A percentile compares a stretch with the other conserved stretches of the same genome.
Conservation (phyloP, 805 yeast genomes). For the Cephaloascus albidus region DNA sequence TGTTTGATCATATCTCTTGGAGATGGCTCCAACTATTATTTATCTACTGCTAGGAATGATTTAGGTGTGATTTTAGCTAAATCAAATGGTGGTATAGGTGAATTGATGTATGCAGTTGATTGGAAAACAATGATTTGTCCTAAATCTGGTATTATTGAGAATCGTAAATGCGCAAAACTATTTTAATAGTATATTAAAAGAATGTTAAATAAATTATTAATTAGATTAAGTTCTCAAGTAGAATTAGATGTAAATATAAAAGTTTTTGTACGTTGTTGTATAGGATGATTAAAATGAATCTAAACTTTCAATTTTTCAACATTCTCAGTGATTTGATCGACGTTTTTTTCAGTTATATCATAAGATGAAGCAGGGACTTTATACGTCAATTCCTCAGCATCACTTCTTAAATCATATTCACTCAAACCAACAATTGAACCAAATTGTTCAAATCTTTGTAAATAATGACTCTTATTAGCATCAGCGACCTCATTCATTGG, state of each 20-base stretch:
- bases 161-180: slow-evolving; percentile 90
- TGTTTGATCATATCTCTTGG: slow-evolving; percentile 83
- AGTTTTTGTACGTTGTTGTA: too few relatives aligned
- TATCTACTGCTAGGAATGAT: slow-evolving; percentile 84
- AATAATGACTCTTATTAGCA: slow-evolving; percentile 50
- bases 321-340: neutral
- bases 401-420: slow-evolving; percentile 63
- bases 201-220: too few relatives aligned
- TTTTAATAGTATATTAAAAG: slow-evolving; percentile 24
- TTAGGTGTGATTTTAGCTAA: slow-evolving; percentile 90
- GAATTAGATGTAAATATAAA: too few relatives aligned
- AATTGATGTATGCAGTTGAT: slow-evolving; percentile 78
- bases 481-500: slow-evolving; percentile 52
- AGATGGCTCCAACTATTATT: slow-evolving; percentile 85
- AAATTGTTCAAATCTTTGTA: slow-evolving; percentile 58
- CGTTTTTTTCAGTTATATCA: neutral
- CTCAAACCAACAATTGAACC: slow-evolving; percentile 69
- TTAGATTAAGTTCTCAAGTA: too few relatives aligned
- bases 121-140: slow-evolving; percentile 93
- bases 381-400: neutral
- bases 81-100: slow-evolving; percentile 59
- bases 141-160: slow-evolving; percentile 62
- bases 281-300: too few relatives aligned
- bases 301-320: neutral
- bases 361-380: neutral